These are phyloP conservation scores for Exophiala lecanii-corni DNA, from an alignment of 2,329 filamentous ascomycete genomes.

Conservation along the genomic window DNA sequence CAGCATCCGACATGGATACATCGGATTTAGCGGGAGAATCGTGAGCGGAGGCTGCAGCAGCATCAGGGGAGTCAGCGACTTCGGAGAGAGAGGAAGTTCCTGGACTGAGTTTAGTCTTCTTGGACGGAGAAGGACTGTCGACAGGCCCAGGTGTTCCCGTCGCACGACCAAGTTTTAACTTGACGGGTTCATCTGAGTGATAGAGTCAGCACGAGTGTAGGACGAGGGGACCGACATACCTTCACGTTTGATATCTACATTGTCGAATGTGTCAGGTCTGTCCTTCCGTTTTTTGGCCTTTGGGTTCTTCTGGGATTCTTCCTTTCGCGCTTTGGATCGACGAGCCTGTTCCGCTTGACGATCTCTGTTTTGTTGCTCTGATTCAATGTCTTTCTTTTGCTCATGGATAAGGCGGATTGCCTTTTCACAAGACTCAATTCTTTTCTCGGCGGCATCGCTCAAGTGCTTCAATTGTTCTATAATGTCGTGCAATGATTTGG, in stretches of 20 bases:
- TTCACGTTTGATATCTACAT: constrained; percentile 53
- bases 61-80: constrained; percentile 27
- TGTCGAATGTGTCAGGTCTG: constrained; percentile 51
- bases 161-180: constrained; percentile 15
- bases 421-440: constrained; percentile 55
- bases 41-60: constrained; percentile 52
- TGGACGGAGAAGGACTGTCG: constrained; percentile 27
- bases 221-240: constrained; percentile 39
- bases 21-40: constrained; percentile 58
- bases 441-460: constrained; percentile 53
- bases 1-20: constrained; percentile 55
- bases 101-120: constrained; percentile 28
- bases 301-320: constrained; percentile 42
- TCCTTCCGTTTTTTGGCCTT: constrained; percentile 81
- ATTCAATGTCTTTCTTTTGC: constrained; percentile 53
- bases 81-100: constrained; percentile 28
- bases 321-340: constrained; percentile 44
- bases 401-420: constrained; percentile 56
- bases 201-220: neutral
- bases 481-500: constrained; percentile 45
- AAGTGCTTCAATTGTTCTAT: constrained; percentile 53
- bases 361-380: constrained; percentile 49
- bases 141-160: constrained; percentile 20
- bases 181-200: constrained; percentile 18
- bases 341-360: constrained; percentile 44